A percentile compares a stretch with the other conserved stretches of the same genome.
phyloP scores from a whole-genome alignment of 495 filamentous ascomycete species.

The Xylaria venustula region DNA sequence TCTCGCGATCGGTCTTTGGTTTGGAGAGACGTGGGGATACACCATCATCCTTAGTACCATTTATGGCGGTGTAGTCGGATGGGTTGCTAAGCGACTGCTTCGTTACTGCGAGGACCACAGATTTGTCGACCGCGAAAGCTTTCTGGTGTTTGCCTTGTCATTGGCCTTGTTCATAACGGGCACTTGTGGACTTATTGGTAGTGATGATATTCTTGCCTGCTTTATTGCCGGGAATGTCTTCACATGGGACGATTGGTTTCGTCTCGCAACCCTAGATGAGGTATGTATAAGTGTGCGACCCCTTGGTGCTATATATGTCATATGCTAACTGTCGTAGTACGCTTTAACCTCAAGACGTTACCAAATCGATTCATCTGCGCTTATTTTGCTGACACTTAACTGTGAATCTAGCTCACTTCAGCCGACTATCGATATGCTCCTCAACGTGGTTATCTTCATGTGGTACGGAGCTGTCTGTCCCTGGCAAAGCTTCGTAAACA shows the following conservation, averaged over 20 bases:
- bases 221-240: conserved; percentile 93
- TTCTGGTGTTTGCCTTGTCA: conserved; percentile 65
- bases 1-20: conserved; percentile 77
- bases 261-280: conserved; percentile 82
- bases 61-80: conserved; percentile 78
- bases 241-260: conserved; percentile 92
- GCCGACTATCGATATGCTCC: conserved; percentile 79
- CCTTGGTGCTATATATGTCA: not conserved
- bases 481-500: conserved; percentile 68
- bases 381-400: not conserved
- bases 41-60: conserved; percentile 74
- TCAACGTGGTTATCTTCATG: conserved; percentile 78
- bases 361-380: too few relatives aligned
- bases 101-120: conserved; percentile 80
- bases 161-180: conserved; percentile 75
- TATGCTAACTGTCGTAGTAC: conserved; percentile 10
- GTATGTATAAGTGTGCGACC: conserved; percentile 10
- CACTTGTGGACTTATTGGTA: conserved; percentile 86
- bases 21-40: conserved; percentile 84
- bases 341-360: not conserved
- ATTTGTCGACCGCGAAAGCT: conserved; percentile 87
- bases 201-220: conserved; percentile 88
- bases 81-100: conserved; percentile 75
- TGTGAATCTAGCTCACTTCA: conserved; percentile 58
- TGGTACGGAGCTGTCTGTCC: conserved; percentile 91